phyloP scores from a whole-genome alignment of 164 flowering plant species.

The Chloranthus sessilifolius region DNA sequence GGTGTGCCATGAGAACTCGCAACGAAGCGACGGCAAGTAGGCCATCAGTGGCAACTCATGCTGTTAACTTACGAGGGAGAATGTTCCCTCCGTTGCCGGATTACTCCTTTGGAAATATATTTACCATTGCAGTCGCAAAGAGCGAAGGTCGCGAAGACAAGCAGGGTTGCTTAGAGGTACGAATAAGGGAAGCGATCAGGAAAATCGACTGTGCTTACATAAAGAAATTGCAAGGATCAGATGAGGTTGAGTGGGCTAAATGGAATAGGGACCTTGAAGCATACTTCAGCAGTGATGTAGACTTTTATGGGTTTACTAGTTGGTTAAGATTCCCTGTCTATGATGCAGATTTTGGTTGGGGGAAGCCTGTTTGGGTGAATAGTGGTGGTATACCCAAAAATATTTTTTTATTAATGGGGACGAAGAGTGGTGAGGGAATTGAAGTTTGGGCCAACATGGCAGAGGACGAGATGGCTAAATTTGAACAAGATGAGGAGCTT shows the following conservation, averaged over 20 bases:
- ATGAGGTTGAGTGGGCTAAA: not conserved
- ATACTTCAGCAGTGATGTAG: conserved; percentile 4
- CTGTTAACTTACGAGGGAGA: conserved; percentile 21
- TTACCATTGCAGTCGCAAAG: not conserved
- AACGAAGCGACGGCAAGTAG: not conserved
- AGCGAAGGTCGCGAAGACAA: not conserved
- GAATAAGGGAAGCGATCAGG: conserved; percentile 11
- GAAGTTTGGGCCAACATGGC: conserved; percentile 25
- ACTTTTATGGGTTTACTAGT: conserved; percentile 16
- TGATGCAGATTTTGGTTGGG: conserved; percentile 33
- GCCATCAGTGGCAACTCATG: conserved; percentile 7
- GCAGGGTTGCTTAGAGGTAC: not conserved
- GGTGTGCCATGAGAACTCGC: conserved; percentile 4
- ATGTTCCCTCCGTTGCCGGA: conserved; percentile 16
- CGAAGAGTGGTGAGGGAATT: conserved; percentile 17
- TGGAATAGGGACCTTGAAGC: not conserved
- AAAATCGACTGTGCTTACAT: conserved; percentile 12
- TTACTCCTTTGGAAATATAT: conserved; percentile 19
- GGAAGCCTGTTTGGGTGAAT: conserved; percentile 28
- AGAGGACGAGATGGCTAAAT: conserved; percentile 18
- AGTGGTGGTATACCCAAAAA: not conserved
- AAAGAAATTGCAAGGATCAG: conserved; percentile 7
- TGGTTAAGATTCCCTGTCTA: conserved; percentile 20
- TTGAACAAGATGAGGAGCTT: conserved; percentile 17
- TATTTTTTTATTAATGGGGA: conserved; percentile 15